Evolutionary conservation across 495 filamentous ascomycete genomes (phyloP), one percentile per base, ranked within the genome.

Genomic region (Penicillium canariense): DNA sequence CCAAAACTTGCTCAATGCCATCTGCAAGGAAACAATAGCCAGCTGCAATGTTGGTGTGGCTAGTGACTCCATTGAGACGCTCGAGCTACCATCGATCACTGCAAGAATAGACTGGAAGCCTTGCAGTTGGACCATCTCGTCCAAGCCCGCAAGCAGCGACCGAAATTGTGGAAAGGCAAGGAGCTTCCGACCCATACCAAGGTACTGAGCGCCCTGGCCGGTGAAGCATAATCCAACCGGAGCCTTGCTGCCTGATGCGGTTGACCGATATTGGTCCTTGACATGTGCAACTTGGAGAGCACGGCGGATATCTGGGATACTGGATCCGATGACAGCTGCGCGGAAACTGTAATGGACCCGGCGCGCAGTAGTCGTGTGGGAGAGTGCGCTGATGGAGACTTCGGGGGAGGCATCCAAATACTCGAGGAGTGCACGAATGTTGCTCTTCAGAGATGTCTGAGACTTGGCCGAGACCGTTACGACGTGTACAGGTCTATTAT

Each of bases 291-390:
- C 55, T 76, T 76, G 44, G 2, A n/a, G n/a, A n/a, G n/a, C n/a
- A n/a, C 23, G 9, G 8, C 23, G 25, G n/a, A 56, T 34, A 4
- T 40, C 43, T 15, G 15, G 10, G 4, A 49, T 8, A 12, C 17
- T 40, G 8, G 52, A 32, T 2, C 27, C 52, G 1, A 12, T 10
- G 6, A 55, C 6, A 15, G 17, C n/a, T 7, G 49, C 12, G 15
- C 48, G 48, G 18, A 26, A 17, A 3, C 10, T 8, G 65, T n/a
- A n/a, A n/a, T n/a, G n/a, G n/a, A n/a, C n/a, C n/a, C 83, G 81
- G 23, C 88, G 81, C 26, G 87, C 87, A 4, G 87, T 89, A 0
- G 84, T 87, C 4, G 87, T 87, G 69, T 91, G 91, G 5, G 87
- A 80, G 0, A 92, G 68, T 80, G 71, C 1, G 76, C 66, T 6